Conservation (phyloP, 306 rosid genomes). For the Purshia tridentata region DNA sequence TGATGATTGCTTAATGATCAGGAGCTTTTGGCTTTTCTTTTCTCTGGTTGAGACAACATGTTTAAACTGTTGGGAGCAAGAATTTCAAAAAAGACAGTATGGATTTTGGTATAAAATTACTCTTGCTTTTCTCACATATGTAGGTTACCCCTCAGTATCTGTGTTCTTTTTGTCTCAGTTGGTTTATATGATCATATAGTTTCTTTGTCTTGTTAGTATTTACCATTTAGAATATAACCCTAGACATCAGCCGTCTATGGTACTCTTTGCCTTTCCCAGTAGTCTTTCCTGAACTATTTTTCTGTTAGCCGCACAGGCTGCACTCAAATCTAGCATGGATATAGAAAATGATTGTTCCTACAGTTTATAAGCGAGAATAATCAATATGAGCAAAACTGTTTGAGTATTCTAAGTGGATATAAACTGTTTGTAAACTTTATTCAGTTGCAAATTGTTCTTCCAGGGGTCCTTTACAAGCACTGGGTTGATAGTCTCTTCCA, state of each 20-base stretch:
- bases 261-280: neutral
- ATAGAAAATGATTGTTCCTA: neutral
- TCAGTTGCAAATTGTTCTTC: neutral
- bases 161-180: neutral
- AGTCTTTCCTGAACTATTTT: neutral
- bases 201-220: neutral
- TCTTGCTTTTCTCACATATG: neutral
- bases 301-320: neutral
- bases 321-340: neutral
- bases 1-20: neutral
- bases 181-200: neutral
- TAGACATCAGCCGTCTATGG: neutral
- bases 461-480: constrained; percentile 60
- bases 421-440: neutral
- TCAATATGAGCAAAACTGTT: neutral
- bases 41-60: constrained; percentile 4
- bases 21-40: neutral
- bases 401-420: too few species aligned
- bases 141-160: neutral
- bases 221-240: neutral
- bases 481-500: constrained; percentile 56
- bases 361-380: neutral
- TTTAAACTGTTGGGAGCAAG: neutral
- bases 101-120: neutral
- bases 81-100: neutral